These are phyloP conservation scores for Asterophora parasitica DNA, from an alignment of 768 basidiomycete genomes.

Conservation along the genomic window DNA sequence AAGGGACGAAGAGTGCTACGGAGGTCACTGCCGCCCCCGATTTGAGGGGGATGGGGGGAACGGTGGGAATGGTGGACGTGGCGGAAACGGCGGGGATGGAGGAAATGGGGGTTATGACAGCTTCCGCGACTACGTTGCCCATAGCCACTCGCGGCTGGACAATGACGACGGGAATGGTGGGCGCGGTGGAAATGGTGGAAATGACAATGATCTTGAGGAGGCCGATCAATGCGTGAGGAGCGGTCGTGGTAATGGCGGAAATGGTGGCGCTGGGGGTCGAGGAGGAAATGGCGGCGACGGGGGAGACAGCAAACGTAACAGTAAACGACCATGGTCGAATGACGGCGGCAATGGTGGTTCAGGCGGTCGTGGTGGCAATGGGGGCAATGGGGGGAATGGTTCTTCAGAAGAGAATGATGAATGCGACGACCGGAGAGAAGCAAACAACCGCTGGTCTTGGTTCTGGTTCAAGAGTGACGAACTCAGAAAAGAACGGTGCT, in stretches of 20 bases:
- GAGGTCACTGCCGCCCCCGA: background rate
- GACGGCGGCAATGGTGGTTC: background rate
- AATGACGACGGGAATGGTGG: constrained; percentile 1
- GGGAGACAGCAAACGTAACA: background rate
- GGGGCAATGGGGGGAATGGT: background rate
- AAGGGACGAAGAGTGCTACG: background rate
- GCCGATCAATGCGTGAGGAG: background rate
- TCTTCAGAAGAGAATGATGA: background rate
- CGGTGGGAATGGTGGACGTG: background rate
- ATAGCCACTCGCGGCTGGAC: background rate
- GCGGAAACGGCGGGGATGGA: background rate
- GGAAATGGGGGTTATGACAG: background rate
- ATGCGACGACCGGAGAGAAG: background rate
- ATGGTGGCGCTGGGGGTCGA: background rate
- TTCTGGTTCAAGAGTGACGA: background rate
- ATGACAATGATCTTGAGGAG: background rate
- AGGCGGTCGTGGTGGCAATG: background rate
- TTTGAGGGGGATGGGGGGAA: background rate
- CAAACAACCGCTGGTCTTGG: no score
- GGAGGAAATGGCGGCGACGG: background rate
- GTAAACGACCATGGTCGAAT: background rate
- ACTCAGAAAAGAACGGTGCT: background rate
- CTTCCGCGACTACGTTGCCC: background rate
- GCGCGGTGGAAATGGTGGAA: background rate
- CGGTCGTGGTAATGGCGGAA: background rate